Conservation (phyloP, 352 stramenopile species). For the Globisporangium splendens region DNA sequence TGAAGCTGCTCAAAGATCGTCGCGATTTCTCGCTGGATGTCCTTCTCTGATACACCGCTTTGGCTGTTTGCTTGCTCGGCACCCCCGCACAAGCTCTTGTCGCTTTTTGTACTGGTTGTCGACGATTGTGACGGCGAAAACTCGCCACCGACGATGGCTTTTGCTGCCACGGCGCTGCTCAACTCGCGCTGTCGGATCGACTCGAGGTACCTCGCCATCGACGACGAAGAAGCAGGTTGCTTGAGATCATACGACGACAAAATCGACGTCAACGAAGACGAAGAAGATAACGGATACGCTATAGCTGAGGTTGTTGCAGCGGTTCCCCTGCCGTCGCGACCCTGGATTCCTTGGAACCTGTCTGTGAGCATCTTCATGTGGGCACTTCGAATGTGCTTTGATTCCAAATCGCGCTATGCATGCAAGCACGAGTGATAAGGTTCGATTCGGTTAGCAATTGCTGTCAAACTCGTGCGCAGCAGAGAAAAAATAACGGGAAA, state of each 20-base stretch:
- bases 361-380: constrained; percentile 77
- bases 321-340: neutral
- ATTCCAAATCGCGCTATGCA: constrained; percentile 59
- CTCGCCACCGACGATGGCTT: constrained; percentile 18
- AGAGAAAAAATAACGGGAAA: too few relatives aligned
- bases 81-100: neutral
- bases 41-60: constrained; percentile 40
- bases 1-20: constrained; percentile 56
- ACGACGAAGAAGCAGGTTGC: constrained; percentile 39
- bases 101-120: constrained; percentile 29
- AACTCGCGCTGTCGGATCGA: constrained; percentile 43
- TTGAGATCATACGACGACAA: constrained; percentile 41
- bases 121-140: constrained; percentile 45
- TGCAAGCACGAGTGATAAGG: too few relatives aligned
- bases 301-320: neutral
- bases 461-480: too few relatives aligned
- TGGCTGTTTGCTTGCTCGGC: constrained; percentile 7
- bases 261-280: constrained; percentile 33
- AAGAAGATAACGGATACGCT: neutral
- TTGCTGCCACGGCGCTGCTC: constrained; percentile 22
- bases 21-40: constrained; percentile 57
- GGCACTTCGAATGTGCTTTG: constrained; percentile 64
- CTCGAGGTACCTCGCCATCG: constrained; percentile 49
- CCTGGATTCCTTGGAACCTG: constrained; percentile 33
- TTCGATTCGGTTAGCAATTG: too few relatives aligned